Base-by-base conservation (phyloP, 371 early-diverging fungal species). In the Blakeslea trispora region DNA sequence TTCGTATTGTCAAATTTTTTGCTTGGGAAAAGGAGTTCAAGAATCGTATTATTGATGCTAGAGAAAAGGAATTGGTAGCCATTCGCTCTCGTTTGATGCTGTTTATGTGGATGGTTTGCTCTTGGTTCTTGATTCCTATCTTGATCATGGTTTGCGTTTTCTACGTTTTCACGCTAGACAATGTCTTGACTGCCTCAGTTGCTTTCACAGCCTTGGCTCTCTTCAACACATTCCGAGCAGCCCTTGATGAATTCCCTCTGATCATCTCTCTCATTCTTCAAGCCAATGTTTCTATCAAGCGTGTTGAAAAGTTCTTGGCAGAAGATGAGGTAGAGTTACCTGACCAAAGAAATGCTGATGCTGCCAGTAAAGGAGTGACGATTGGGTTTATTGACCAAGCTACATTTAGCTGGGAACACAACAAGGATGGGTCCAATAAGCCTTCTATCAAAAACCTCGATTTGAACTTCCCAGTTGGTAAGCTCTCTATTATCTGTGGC, bases 1-100 rank as follows among this genome's bases (percentile, higher is more conserved):
- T 91, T 44, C 85, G 89, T 37, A 86, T 90, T 15, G 83, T 91
- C 61, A 91, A 91, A 64, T 84, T 91, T 61, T 91, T 91, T 77
- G 92, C 88, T 17, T 91, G 92, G 92, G 89, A 91, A 69, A 67
- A 79, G 46, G 78, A 86, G 55, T 90, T 91, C 57, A 69, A 75
- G 37, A 71, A 74, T 31, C 81, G 82, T 44, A 70, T 83, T 21
- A 64, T 71, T 1, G 68, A 65, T 10, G 74, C 82, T 6, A 75
- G 85, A 54, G 70, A 74, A 23, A 59, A 52, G 11, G 85, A 85
- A 49, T 47, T 85, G 34, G 69, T 78, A 44, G 72, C 68, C 0
- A 74, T 84, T 41, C 70, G 68, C 28, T 52, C 60, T 18, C 68
- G 81, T 41, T 64, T 79, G 7, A 59, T 76, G 46, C 63, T 70